Evolutionary conservation across 345 rosid species (phyloP).

Genomic region (Brassica carinata): DNA sequence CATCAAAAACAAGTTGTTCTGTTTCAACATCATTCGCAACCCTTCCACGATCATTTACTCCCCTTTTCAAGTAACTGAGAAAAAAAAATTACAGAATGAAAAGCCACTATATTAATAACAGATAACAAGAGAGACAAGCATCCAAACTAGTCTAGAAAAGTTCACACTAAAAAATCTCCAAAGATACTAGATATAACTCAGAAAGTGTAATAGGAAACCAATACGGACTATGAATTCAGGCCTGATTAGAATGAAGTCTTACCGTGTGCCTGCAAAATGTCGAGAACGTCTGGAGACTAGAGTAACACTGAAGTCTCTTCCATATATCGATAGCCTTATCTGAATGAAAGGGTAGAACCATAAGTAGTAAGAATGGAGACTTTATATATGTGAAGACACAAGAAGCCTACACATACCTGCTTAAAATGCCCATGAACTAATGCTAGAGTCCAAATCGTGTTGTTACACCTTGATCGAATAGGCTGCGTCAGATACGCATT

Average conservation of each 20-base stretch:
- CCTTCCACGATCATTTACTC: slow-evolving; percentile 96
- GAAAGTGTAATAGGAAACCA: not conserved
- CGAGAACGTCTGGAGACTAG: slow-evolving; percentile 91
- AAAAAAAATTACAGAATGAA: slow-evolving; percentile 13
- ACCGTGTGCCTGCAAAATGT: slow-evolving; percentile 99
- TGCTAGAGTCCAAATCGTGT: slow-evolving; percentile 92
- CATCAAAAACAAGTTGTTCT: slow-evolving; percentile 94
- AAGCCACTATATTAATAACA: not conserved
- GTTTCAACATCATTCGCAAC: slow-evolving; percentile 99
- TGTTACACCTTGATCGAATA: slow-evolving; percentile 80
- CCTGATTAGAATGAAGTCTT: slow-evolving; percentile 21
- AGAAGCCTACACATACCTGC: slow-evolving; percentile 58
- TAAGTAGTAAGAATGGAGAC: not conserved
- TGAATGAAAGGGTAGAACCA: slow-evolving; percentile 36
- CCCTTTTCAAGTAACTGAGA: slow-evolving; percentile 92
- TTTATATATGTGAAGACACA: not conserved
- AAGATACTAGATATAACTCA: not conserved
- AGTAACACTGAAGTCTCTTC: slow-evolving; percentile 90
- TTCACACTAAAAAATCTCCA: not conserved
- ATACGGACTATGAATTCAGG: not conserved
- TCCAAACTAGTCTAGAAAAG: slow-evolving; percentile 27
- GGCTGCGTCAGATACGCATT: slow-evolving; percentile 74
- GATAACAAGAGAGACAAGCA: slow-evolving; percentile 10
- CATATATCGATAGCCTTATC: slow-evolving; percentile 86
- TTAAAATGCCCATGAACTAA: slow-evolving; percentile 95